phyloP scores from a whole-genome alignment of 805 yeast genomes.

The Pichia heedii region DNA sequence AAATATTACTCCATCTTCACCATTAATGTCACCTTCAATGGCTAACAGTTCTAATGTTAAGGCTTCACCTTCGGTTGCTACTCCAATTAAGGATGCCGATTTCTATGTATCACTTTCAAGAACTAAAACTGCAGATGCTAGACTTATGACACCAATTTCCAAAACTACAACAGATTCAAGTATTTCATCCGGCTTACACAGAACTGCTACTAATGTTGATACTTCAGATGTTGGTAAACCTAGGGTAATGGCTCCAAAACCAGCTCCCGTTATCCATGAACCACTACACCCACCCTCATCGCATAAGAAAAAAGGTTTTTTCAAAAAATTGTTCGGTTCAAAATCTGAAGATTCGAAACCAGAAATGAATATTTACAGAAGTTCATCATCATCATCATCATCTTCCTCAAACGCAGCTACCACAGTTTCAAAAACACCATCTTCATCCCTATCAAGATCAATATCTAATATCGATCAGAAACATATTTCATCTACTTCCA shows the following conservation, averaged over 20 bases:
- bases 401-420: neutral
- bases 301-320: slow-evolving; percentile 17
- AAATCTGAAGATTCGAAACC: slow-evolving; percentile 12
- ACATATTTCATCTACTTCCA: neutral
- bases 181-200: slow-evolving; percentile 9
- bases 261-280: neutral
- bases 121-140: slow-evolving; percentile 21
- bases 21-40: slow-evolving; percentile 22
- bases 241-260: neutral
- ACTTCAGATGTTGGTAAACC: slow-evolving; percentile 10
- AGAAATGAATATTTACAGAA: slow-evolving; percentile 4
- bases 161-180: slow-evolving; percentile 5
- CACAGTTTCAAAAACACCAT: neutral
- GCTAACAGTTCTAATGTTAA: slow-evolving; percentile 18
- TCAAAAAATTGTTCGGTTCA: slow-evolving; percentile 22
- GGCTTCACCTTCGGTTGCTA: slow-evolving; percentile 20
- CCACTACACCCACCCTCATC: slow-evolving; percentile 7
- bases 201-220: slow-evolving; percentile 25
- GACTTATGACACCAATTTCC: slow-evolving; percentile 7
- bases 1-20: slow-evolving; percentile 7
- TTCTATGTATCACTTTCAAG: slow-evolving; percentile 13
- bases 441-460: neutral
- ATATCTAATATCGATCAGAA: neutral
- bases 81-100: slow-evolving; percentile 8
- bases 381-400: neutral